Evolutionary conservation across 352 stramenopile genomes (phyloP).

Genomic region (Halophytophthora batemanensis): DNA sequence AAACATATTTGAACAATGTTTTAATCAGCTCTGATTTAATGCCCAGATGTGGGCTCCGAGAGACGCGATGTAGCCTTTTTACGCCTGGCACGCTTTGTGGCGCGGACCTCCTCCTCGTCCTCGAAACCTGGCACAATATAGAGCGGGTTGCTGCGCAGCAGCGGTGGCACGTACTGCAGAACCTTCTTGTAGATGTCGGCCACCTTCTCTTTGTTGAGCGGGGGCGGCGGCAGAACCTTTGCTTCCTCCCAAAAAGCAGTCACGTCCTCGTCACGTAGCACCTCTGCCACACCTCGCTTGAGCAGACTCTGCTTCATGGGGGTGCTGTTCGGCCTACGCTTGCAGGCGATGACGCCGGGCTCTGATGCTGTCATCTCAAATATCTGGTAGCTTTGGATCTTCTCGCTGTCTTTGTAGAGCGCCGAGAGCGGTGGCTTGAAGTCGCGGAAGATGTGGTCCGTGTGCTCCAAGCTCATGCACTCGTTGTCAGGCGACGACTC

Average conservation of each 20-base stretch:
- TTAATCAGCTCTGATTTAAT: not conserved
- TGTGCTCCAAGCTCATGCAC: not conserved
- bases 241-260: not conserved
- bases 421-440: not conserved
- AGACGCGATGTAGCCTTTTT: not conserved
- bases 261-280: not conserved
- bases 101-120: not conserved
- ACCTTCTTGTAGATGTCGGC: conserved; percentile 2
- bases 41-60: not conserved
- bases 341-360: not conserved
- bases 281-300: not conserved
- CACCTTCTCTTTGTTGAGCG: not conserved
- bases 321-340: not conserved
- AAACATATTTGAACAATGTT: conserved; percentile 1
- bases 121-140: not conserved
- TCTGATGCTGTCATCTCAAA: not conserved
- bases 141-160: not conserved
- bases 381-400: conserved; percentile 3
- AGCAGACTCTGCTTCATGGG: not conserved
- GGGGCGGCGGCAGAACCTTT: not conserved
- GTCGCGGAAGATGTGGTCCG: not conserved
- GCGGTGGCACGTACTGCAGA: not conserved
- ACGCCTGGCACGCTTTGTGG: not conserved
- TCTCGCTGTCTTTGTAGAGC: not conserved
- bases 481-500: not conserved